Evolutionary conservation across 2,329 filamentous ascomycete genomes (phyloP).

Genomic region (Teratosphaeria pseudoeucalypti): DNA sequence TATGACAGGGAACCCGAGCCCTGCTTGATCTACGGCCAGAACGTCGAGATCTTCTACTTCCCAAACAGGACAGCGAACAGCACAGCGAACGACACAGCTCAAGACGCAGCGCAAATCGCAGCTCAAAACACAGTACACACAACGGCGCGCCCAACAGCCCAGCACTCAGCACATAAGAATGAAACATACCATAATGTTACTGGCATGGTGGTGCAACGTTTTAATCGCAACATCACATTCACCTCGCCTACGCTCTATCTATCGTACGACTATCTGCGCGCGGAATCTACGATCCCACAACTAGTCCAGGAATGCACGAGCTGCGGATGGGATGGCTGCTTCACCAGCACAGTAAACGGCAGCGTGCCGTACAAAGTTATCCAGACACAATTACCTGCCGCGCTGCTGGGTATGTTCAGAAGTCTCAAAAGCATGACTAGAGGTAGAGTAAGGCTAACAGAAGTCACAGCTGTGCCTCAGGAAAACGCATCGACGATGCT

Average conservation of each 20-base stretch:
- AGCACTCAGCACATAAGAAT: too few species aligned
- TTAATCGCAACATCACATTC: constrained; percentile 10
- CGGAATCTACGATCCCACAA: not conserved
- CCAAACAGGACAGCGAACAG: constrained; percentile 4
- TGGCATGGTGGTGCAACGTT: constrained; percentile 5
- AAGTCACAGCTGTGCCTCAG: not conserved
- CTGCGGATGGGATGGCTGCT: not conserved
- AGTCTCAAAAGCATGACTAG: too few species aligned
- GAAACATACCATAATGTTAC: not conserved
- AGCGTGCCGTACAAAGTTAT: not conserved
- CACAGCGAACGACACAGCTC: not conserved
- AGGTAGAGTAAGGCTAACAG: too few species aligned
- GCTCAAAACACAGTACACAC: too few species aligned
- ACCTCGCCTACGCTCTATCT: constrained; percentile 15
- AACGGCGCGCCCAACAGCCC: too few species aligned
- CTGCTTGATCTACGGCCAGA: constrained; percentile 11
- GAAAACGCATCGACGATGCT: not conserved
- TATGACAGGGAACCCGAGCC: not conserved
- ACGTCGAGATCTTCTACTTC: constrained; percentile 14
- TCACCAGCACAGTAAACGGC: not conserved
- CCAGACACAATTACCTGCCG: not conserved
- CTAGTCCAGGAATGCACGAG: not conserved
- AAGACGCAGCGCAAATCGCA: too few species aligned
- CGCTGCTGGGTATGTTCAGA: not conserved
- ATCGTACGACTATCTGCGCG: constrained; percentile 11